Conservation (phyloP, 495 filamentous ascomycete genomes). For the Venustampulla echinocandica region DNA sequence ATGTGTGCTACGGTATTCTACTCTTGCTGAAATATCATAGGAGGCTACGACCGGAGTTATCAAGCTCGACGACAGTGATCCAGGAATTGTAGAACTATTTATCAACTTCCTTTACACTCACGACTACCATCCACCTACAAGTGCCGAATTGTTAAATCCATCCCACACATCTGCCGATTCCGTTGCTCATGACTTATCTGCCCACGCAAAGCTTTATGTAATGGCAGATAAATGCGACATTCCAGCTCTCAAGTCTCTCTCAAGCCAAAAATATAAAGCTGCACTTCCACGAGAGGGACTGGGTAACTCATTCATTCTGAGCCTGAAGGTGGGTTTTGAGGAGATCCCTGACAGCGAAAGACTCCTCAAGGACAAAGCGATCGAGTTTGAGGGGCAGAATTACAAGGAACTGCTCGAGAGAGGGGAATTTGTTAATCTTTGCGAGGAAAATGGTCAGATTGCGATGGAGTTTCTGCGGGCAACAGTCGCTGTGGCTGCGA, state of each 20-base stretch:
- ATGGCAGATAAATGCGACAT: slow-evolving; percentile 37
- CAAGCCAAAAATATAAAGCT: slow-evolving; percentile 28
- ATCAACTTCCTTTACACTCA: slow-evolving; percentile 28
- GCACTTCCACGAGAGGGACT: slow-evolving; percentile 19
- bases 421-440: slow-evolving; percentile 6
- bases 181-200: slow-evolving; percentile 28
- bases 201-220: slow-evolving; percentile 34
- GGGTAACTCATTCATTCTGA: slow-evolving; percentile 23
- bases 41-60: slow-evolving; percentile 14
- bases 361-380: slow-evolving; percentile 29
- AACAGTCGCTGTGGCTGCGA: not conserved
- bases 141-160: slow-evolving; percentile 4
- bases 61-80: slow-evolving; percentile 20
- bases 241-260: slow-evolving; percentile 26
- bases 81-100: slow-evolving; percentile 28
- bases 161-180: slow-evolving; percentile 9
- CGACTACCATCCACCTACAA: slow-evolving; percentile 15
- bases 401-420: slow-evolving; percentile 4
- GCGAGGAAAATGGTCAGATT: slow-evolving; percentile 2
- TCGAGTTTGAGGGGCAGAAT: slow-evolving; percentile 13
- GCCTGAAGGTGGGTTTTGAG: slow-evolving; percentile 27
- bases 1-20: not conserved
- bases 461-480: slow-evolving; percentile 1
- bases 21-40: slow-evolving; percentile 3
- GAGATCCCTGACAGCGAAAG: slow-evolving; percentile 24